Evolutionary conservation across 192 early-diverging fungal genomes (phyloP), one percentile per base, ranked within the genome.

Genomic region (Rhizophagus clarus): DNA sequence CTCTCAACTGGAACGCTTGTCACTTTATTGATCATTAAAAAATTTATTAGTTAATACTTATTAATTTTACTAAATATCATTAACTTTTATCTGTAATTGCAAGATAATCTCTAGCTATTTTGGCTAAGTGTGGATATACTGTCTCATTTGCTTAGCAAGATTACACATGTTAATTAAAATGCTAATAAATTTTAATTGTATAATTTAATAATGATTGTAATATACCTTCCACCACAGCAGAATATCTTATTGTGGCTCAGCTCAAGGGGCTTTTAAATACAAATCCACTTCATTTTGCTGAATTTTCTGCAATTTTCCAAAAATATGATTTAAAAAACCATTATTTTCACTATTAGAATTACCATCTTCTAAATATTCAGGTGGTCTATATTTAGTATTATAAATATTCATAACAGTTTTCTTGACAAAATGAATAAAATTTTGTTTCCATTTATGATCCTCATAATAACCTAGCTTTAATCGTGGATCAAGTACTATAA

Each of bases 311-410:
- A 24, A 5, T 51, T 47, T 47, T 28, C 70, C 42, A 72, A 47
- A 51, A 72, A 72, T 72, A 72, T 72, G 42, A 51, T 72, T 37
- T 26, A 72, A 72, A 72, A 47, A 49, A 12, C 22, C 70, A 72
- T 72, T 17, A 72, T 47, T 31, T 0, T 40, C 20, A 37, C 2
- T 5, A 47, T 72, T 49, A 45, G 14, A 24, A 72, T 72, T 45
- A 47, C 34, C 40, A 24, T 7, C 22, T 31, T 72, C 15, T 31
- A 17, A 26, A 15, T 24, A 1, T 15, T 37, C 26, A 15, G 9
- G 3, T 1, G 45, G 22, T 49, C 20, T 24, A 72, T 51, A 72
- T 24, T 72, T 72, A 28, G 22, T 72, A 47, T 51, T 51, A 51
- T 72, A 72, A 32, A 51, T 29, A 26, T 72, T 6, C 28, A 72